Conservation (phyloP, 2,329 filamentous ascomycete species). For the Colletotrichum noveboracense region DNA sequence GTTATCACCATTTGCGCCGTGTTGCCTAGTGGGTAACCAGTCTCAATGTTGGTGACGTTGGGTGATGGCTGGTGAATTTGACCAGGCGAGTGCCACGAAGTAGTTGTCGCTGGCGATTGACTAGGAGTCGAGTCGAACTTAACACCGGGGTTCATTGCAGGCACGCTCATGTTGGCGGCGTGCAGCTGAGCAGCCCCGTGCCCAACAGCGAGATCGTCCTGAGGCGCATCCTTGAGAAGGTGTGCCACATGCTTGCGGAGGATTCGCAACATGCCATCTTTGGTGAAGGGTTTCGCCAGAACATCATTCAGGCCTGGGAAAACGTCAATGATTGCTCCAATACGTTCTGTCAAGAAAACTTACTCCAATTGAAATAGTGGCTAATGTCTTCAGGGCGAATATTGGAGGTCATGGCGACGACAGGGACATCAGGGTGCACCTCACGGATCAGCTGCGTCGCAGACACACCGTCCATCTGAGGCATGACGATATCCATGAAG, state of each 20-base stretch:
- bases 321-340: conserved; percentile 4
- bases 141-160: conserved; percentile 33
- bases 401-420: conserved; percentile 99
- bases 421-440: conserved; percentile 80
- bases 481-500: conserved; percentile 97
- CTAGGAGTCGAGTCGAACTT: conserved; percentile 62
- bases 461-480: conserved; percentile 91
- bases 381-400: conserved; percentile 96
- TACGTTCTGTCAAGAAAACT: not conserved
- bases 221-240: conserved; percentile 71
- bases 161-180: conserved; percentile 38
- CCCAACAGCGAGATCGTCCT: conserved; percentile 43
- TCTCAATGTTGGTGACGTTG: conserved; percentile 43
- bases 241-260: conserved; percentile 89
- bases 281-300: conserved; percentile 94
- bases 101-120: conserved; percentile 53
- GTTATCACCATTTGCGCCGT: conserved; percentile 44
- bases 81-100: conserved; percentile 56
- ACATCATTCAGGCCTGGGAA: conserved; percentile 94
- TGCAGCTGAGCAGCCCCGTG: conserved; percentile 33
- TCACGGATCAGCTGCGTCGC: conserved; percentile 93
- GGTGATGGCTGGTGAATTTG: conserved; percentile 57
- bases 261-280: conserved; percentile 82
- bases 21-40: conserved; percentile 51
- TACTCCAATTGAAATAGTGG: conserved; percentile 78